These are phyloP conservation scores for Lentinula aciculospora DNA, from an alignment of 768 basidiomycete species.

Conservation along the genomic window DNA sequence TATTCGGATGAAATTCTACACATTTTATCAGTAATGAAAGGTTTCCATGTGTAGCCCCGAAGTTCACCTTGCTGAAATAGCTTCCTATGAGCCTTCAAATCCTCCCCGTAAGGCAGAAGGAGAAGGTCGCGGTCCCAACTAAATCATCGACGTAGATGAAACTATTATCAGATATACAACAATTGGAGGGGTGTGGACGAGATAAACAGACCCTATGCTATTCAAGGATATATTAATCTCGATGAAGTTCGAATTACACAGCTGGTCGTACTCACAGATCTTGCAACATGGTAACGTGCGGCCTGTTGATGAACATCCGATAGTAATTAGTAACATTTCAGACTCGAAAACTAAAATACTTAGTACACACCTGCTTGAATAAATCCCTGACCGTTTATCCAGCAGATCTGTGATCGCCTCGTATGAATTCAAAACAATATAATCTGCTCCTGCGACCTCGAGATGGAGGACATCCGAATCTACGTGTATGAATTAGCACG, in stretches of 20 bases:
- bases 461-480: conserved; percentile 24
- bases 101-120: conserved; percentile 8
- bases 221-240: too few species aligned
- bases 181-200: too few species aligned
- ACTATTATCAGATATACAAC: too few species aligned
- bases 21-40: neutral
- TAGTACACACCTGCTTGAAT: conserved; percentile 24
- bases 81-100: neutral
- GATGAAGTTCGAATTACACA: too few species aligned
- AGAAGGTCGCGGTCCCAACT: conserved; percentile 12
- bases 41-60: neutral
- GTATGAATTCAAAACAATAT: conserved; percentile 28
- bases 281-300: conserved; percentile 7
- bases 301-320: neutral
- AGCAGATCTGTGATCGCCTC: conserved; percentile 28
- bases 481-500: conserved; percentile 9
- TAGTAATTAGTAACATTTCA: neutral
- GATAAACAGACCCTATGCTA: neutral
- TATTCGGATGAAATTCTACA: neutral
- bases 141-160: neutral
- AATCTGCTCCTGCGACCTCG: conserved; percentile 17
- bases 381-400: conserved; percentile 30
- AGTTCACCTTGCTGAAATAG: neutral
- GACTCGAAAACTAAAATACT: conserved; percentile 11
- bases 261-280: conserved; percentile 12